These are phyloP conservation scores for Holtermannia corniformis DNA, from an alignment of 768 basidiomycete genomes.

Conservation along the genomic window DNA sequence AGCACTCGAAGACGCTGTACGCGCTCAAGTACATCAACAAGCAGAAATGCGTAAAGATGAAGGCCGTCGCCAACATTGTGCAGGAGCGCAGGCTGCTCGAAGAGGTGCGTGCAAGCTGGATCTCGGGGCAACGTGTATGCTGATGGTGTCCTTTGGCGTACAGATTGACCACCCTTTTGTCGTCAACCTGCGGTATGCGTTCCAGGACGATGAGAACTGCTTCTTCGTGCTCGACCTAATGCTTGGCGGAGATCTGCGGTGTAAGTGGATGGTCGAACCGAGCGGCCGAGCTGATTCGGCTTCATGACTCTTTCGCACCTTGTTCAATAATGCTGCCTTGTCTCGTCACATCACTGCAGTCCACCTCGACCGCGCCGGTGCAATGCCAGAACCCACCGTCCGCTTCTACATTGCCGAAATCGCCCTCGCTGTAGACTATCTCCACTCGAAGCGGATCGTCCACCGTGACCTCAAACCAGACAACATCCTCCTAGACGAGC, in stretches of 20 bases:
- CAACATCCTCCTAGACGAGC: slow-evolving; percentile 87
- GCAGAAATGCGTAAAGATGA: slow-evolving; percentile 78
- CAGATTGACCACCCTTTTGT: slow-evolving; percentile 87
- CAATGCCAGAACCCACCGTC: slow-evolving; percentile 65
- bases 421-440: slow-evolving; percentile 73
- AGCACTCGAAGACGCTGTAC: slow-evolving; percentile 79
- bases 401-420: slow-evolving; percentile 85
- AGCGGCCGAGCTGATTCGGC: not conserved
- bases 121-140: not conserved
- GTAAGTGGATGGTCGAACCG: slow-evolving; percentile 47
- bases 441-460: slow-evolving; percentile 90
- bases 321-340: not conserved
- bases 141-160: not conserved
- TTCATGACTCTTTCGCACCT: not conserved
- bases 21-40: slow-evolving; percentile 99
- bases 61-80: slow-evolving; percentile 82
- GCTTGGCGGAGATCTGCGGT: slow-evolving; percentile 88
- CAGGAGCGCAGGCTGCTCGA: slow-evolving; percentile 87
- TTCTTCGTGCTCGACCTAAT: slow-evolving; percentile 97
- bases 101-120: slow-evolving; percentile 52
- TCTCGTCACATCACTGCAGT: slow-evolving; percentile 47
- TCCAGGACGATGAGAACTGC: slow-evolving; percentile 95
- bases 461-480: slow-evolving; percentile 97
- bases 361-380: slow-evolving; percentile 73
- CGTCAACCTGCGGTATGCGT: slow-evolving; percentile 85